Base-by-base conservation (phyloP, 2,329 filamentous ascomycete species). In the Spiromastix sp. region DNA sequence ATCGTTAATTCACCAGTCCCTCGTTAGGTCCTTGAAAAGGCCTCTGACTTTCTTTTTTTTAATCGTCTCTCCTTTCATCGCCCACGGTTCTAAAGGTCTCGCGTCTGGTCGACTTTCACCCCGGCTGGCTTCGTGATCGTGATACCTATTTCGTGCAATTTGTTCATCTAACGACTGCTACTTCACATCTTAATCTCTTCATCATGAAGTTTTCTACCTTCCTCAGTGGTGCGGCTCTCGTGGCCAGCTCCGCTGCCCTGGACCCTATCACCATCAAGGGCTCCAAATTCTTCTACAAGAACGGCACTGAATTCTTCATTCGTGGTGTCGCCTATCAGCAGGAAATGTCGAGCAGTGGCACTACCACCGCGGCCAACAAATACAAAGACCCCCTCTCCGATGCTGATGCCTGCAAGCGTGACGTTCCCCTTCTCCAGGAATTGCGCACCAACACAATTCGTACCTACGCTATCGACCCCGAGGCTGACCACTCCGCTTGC, bases 281-380 rank as follows among this genome's bases (percentile, higher is more conserved):
- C 49, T 74, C 74, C 56, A 87, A 91, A 64, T 89, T 95, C 72
- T 95, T 93, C 72, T 87, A 82, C 70, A 72, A 83, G 61, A 82
- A 80, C 59, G 79, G 79, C 50, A 80, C 77, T 16, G 74, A 84
- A 65, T 84, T 83, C 65, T 93, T 78, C 71, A 85, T 96, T 61
- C 85, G 81, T 62, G 91, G 91, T 66, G 71, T 98, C 49, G 91
- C 91, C 48, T 98, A 98, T 67, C 91, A 98, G 70, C 41, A 67
- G 63, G 87, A 89, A 50, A 64, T 70, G 48, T 60, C 54, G 40
- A 54, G 46, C 45, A 68, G 68, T 45, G 67, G 72, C 34, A 72
- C 76, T 42, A 66, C 67, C 36, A 67, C 64, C 24, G 59, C 58
- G 36, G 57, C 54, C 40, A 57, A 61, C 37, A 68, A 68, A 42